Evolutionary conservation across 208 protist species (phyloP).

Genomic region (Crithidia acanthocephali): DNA sequence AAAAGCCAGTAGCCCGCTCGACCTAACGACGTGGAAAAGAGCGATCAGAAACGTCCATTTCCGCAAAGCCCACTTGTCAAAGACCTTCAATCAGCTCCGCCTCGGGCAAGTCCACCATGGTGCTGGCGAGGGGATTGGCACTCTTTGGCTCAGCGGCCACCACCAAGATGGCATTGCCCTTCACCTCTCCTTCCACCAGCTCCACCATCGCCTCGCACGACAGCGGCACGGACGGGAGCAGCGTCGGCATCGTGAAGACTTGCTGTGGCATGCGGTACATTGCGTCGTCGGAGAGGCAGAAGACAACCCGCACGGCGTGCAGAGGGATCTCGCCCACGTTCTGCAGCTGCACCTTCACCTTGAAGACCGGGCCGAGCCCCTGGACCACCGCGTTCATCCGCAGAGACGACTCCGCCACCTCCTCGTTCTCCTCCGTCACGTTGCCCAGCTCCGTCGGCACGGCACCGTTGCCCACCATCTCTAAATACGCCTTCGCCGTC

Average conservation of each 20-base stretch:
- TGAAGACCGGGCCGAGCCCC: constrained; percentile 93
- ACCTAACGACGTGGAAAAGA: too few relatives aligned
- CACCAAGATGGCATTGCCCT: constrained; percentile 69
- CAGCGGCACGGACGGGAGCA: constrained; percentile 74
- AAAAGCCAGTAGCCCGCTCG: too few relatives aligned
- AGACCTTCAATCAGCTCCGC: constrained; percentile 58
- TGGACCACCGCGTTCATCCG: constrained; percentile 80
- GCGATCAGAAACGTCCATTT: too few relatives aligned
- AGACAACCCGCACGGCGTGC: constrained; percentile 61
- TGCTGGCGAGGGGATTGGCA: constrained; percentile 53
- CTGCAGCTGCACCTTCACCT: constrained; percentile 80
- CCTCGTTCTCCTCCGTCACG: constrained; percentile 33
- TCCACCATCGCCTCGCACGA: constrained; percentile 66
- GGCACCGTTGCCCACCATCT: constrained; percentile 15
- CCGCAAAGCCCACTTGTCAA: too few relatives aligned
- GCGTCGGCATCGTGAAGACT: constrained; percentile 57
- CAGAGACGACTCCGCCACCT: constrained; percentile 29
- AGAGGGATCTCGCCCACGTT: constrained; percentile 71
- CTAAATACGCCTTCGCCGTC: constrained; percentile 90
- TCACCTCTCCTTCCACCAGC: constrained; percentile 56
- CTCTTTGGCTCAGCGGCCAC: constrained; percentile 37
- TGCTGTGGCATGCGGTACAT: constrained; percentile 67
- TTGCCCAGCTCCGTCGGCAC: constrained; percentile 33
- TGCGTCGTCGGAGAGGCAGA: constrained; percentile 50
- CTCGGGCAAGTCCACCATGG: constrained; percentile 86